Evolutionary conservation across 1,284 basidiomycete genomes (phyloP), one percentile per base, ranked within the genome.

Genomic region (Athelia sp.): DNA sequence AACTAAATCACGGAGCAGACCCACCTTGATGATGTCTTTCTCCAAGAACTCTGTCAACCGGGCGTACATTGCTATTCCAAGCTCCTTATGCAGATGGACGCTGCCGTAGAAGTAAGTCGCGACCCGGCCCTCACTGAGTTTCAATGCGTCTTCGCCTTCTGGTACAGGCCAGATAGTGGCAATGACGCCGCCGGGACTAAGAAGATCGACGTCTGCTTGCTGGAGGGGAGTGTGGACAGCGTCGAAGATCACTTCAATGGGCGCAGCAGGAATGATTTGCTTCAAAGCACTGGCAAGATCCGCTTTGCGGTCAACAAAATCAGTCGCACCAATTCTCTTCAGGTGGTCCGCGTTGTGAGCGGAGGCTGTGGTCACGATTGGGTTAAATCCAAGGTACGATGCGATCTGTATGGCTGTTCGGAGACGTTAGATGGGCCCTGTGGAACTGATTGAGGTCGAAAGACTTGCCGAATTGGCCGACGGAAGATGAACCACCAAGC

Each of bases 261-360:
- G 23, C 26, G 63, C 62, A 6, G 60, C 63, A 2, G 53, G 55
- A 3, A 64, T 64, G 46, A 67, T 65, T 49, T 54, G 57, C 24
- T 53, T 47, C 48, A 68, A 22, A 23, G 52, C 61, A 8, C 61
- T 57, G n/a, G 64, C 53, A 17, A 64, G 43, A 35, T 54, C 66
- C 23, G 47, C 19, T 2, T 62, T 55, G 29, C 72, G 67, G 55
- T 73, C 69, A 50, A 78, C 59, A 52, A 72, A 64, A 44, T 73
- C 71, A 1, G 70, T 72, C 2, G 75, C 77, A 1, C 77, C 77
- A 32, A 75, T 62, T 1, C 62, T 60, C 46, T 69, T 72, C 51
- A 78, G 64, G 47, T 66, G 58, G 3, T 62, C 67, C 13, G 60
- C 60, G 49, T 78, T 71, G 56, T 67, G 69, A 45, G 62, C 57